Evolutionary conservation across 1,284 basidiomycete genomes (phyloP).

Genomic region (Ganoderma leucocontextum): DNA sequence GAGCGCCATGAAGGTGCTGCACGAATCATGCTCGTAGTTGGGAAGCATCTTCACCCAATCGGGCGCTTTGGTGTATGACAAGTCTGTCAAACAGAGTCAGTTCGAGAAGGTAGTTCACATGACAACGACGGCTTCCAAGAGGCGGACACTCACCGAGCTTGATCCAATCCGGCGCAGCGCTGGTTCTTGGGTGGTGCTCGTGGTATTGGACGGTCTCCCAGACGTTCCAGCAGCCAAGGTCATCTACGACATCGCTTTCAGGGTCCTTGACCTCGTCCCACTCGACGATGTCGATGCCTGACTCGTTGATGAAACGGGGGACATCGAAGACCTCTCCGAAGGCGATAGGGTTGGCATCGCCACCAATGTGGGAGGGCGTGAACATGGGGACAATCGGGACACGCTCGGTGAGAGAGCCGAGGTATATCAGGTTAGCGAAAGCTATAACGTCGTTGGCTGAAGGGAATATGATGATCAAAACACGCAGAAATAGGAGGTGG

Average conservation of each 20-base stretch:
- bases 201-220: slow-evolving; percentile 61
- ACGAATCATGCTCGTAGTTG: slow-evolving; percentile 49
- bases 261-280: slow-evolving; percentile 52
- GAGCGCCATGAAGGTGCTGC: slow-evolving; percentile 55
- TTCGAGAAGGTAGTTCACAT: slow-evolving; percentile 1
- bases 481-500: background rate
- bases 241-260: slow-evolving; percentile 51
- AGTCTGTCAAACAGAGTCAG: slow-evolving; percentile 44
- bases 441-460: slow-evolving; percentile 77
- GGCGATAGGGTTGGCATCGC: slow-evolving; percentile 45
- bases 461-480: slow-evolving; percentile 19
- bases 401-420: slow-evolving; percentile 68
- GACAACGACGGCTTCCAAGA: background rate
- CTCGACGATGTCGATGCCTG: slow-evolving; percentile 49
- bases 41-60: slow-evolving; percentile 51
- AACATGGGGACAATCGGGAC: slow-evolving; percentile 72
- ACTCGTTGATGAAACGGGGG: slow-evolving; percentile 45
- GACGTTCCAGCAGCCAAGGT: slow-evolving; percentile 76
- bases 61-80: slow-evolving; percentile 58
- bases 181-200: slow-evolving; percentile 55
- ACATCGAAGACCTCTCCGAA: slow-evolving; percentile 56
- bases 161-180: slow-evolving; percentile 51
- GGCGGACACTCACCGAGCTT: slow-evolving; percentile 56
- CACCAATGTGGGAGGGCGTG: slow-evolving; percentile 70
- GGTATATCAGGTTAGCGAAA: slow-evolving; percentile 75